Evolutionary conservation across 1,139 yeast genomes (phyloP).

Genomic region (Hanseniaspora uvarum): DNA sequence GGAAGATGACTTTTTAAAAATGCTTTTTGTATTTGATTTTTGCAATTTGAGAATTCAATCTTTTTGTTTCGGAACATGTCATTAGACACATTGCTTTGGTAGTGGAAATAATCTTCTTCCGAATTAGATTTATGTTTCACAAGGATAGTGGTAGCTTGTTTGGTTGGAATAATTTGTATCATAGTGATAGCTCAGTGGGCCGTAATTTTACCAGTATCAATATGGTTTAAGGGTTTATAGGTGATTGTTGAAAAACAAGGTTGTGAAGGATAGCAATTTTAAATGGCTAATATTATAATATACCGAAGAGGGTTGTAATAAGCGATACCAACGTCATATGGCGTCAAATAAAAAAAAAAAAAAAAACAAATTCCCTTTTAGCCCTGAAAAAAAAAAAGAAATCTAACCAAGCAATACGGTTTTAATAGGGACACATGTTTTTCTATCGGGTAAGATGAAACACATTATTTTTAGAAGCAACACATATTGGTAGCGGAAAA

Average conservation of each 20-base stretch:
- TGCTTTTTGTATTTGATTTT: not conserved
- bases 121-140: not conserved
- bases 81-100: not conserved
- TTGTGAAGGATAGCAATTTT: too few relatives aligned
- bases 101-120: not conserved
- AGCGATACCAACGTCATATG: not conserved
- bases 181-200: not conserved
- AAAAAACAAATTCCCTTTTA: not conserved
- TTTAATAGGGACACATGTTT: not conserved
- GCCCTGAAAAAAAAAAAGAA: not conserved
- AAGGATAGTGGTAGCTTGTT: not conserved
- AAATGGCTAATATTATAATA: too few relatives aligned
- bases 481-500: not conserved
- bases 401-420: too few relatives aligned
- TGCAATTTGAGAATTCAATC: not conserved
- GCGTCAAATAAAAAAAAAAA: too few relatives aligned
- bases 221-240: too few relatives aligned
- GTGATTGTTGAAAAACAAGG: too few relatives aligned
- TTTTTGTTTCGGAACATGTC: not conserved
- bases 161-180: not conserved
- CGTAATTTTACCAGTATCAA: too few relatives aligned
- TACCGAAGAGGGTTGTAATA: not conserved
- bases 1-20: constrained; percentile 4
- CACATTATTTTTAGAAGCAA: not conserved
- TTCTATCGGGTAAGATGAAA: too few relatives aligned